phyloP scores from a whole-genome alignment of 2,329 filamentous ascomycete genomes.

The Colletotrichum sp. region DNA sequence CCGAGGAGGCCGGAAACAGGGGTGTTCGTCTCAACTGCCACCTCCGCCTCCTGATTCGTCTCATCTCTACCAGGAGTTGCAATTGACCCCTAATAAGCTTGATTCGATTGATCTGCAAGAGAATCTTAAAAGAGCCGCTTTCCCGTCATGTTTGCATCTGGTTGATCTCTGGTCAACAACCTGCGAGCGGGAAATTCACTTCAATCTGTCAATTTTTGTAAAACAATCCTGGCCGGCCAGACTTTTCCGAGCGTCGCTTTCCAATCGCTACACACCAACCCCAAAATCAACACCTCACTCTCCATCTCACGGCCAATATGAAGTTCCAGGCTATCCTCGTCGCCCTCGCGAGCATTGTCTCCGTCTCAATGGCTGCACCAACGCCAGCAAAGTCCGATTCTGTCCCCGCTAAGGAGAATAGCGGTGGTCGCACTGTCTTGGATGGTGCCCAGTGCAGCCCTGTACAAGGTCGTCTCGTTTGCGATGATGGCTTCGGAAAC shows the following conservation, averaged over 20 bases:
- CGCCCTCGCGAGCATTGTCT: not conserved
- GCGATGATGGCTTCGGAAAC: slow-evolving; percentile 5
- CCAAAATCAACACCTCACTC: not conserved
- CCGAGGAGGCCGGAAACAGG: not conserved
- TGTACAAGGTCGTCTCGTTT: slow-evolving; percentile 7
- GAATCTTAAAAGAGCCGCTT: not conserved
- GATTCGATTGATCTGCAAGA: not conserved
- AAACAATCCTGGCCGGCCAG: not conserved
- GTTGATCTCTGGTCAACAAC: not conserved
- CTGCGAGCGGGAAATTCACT: not conserved
- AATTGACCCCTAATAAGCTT: not conserved
- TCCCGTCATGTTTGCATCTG: not conserved
- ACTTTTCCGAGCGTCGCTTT: not conserved
- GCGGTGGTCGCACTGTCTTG: not conserved
- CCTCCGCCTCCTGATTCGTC: not conserved
- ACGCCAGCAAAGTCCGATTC: not conserved
- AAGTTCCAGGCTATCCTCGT: not conserved
- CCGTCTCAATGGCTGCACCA: not conserved
- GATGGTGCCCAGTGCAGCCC: slow-evolving; percentile 11
- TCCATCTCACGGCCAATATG: not conserved
- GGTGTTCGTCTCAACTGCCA: slow-evolving; percentile 9
- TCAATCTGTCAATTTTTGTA: not conserved
- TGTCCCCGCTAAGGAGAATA: slow-evolving; percentile 1
- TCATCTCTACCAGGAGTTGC: not conserved
- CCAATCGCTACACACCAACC: not conserved